phyloP scores from a whole-genome alignment of 345 rosid species.

The Populus nigra region DNA sequence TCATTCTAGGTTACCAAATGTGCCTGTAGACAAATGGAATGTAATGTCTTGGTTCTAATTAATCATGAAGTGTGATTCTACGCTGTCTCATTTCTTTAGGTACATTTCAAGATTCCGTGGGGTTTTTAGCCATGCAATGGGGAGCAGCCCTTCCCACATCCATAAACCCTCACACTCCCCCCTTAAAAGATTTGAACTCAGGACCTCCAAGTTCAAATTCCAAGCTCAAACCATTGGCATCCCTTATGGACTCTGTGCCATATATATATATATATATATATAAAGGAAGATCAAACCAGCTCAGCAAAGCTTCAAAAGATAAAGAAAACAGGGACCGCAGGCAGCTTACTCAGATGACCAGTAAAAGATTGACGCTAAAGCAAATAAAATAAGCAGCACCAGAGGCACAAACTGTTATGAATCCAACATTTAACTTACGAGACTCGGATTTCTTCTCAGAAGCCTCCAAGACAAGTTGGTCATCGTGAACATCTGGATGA shows the following conservation, averaged over 20 bases:
- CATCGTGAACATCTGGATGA: slow-evolving; percentile 88
- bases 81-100: neutral
- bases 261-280: neutral
- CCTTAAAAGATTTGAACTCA: neutral
- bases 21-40: neutral
- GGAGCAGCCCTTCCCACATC: neutral
- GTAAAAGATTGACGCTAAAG: neutral
- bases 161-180: neutral
- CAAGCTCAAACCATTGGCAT: neutral
- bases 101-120: neutral
- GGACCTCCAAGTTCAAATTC: neutral
- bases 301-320: neutral
- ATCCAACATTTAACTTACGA: slow-evolving; percentile 50
- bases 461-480: slow-evolving; percentile 60
- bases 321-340: neutral
- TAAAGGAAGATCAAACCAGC: neutral
- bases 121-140: neutral
- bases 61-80: neutral
- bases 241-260: neutral
- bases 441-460: slow-evolving; percentile 40
- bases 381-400: slow-evolving; percentile 1
- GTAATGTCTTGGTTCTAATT: neutral
- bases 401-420: neutral
- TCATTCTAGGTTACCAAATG: neutral
- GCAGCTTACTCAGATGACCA: slow-evolving; percentile 2